phyloP scores from a whole-genome alignment of 345 rosid genomes.

The Boechera stricta region DNA sequence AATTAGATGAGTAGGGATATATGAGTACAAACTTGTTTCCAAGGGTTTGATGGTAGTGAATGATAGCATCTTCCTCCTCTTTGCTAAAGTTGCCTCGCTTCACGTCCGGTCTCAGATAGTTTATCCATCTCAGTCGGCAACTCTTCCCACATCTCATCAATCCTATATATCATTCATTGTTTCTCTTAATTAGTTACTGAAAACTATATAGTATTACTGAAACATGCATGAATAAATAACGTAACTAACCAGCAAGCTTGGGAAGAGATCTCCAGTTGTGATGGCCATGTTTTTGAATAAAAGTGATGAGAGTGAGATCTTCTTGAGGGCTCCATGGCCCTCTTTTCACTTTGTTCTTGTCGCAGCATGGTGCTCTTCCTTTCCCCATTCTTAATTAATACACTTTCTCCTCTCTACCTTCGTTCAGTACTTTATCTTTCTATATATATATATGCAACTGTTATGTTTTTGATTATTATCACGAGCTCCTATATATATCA shows the following conservation, averaged over 20 bases:
- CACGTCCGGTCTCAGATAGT: slow-evolving; percentile 77
- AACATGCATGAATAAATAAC: slow-evolving; percentile 4
- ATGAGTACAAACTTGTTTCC: slow-evolving; percentile 68
- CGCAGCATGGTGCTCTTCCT: slow-evolving; percentile 95
- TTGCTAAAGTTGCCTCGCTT: slow-evolving; percentile 73
- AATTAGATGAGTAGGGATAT: background rate
- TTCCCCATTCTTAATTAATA: slow-evolving; percentile 59
- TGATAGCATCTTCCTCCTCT: slow-evolving; percentile 78
- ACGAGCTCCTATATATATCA: slow-evolving; percentile 21
- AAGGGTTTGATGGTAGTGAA: slow-evolving; percentile 61
- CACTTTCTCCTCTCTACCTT: background rate
- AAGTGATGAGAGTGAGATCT: slow-evolving; percentile 78
- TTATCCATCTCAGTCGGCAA: slow-evolving; percentile 76
- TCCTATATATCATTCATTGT: slow-evolving; percentile 48
- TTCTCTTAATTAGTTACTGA: slow-evolving; percentile 1
- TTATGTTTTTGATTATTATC: slow-evolving; percentile 16
- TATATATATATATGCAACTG: background rate
- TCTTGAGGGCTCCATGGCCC: slow-evolving; percentile 97
- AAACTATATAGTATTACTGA: background rate
- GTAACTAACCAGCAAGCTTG: slow-evolving; percentile 70
- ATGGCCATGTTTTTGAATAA: slow-evolving; percentile 84
- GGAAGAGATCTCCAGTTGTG: slow-evolving; percentile 96
- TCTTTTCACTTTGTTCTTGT: slow-evolving; percentile 82
- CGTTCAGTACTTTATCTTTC: background rate
- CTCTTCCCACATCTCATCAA: slow-evolving; percentile 76